phyloP scores from a whole-genome alignment of 768 basidiomycete genomes.

The Lentinula guzmanii region DNA sequence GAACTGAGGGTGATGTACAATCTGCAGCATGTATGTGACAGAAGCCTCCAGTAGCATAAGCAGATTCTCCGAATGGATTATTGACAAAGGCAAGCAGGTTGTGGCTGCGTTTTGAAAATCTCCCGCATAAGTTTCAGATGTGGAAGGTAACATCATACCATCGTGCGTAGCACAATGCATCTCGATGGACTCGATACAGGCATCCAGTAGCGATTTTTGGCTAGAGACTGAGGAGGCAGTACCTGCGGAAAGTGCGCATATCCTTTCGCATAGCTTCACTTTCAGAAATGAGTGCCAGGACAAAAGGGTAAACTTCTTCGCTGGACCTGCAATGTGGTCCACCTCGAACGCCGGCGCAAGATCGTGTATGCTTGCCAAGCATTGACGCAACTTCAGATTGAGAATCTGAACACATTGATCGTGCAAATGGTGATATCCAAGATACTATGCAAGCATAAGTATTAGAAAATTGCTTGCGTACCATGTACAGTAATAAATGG shows the following conservation, averaged over 20 bases:
- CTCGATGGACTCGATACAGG: not conserved
- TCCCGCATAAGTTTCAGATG: not conserved
- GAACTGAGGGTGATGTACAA: not conserved
- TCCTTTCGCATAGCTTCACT: not conserved
- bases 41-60: not conserved
- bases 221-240: not conserved
- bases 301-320: not conserved
- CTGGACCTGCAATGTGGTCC: not conserved
- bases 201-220: not conserved
- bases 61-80: not conserved
- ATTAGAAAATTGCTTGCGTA: not conserved
- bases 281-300: not conserved
- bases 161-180: not conserved
- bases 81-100: not conserved
- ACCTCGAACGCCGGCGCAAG: not conserved
- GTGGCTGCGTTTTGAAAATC: not conserved
- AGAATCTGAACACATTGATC: not conserved
- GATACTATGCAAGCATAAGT: not conserved
- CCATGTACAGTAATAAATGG: no score
- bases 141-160: not conserved
- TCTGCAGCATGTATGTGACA: not conserved
- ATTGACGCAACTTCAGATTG: not conserved
- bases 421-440: not conserved
- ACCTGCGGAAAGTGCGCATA: not conserved
- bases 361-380: not conserved